Conservation (phyloP, 257 asterid genomes). For the Przewalskia tangutica region DNA sequence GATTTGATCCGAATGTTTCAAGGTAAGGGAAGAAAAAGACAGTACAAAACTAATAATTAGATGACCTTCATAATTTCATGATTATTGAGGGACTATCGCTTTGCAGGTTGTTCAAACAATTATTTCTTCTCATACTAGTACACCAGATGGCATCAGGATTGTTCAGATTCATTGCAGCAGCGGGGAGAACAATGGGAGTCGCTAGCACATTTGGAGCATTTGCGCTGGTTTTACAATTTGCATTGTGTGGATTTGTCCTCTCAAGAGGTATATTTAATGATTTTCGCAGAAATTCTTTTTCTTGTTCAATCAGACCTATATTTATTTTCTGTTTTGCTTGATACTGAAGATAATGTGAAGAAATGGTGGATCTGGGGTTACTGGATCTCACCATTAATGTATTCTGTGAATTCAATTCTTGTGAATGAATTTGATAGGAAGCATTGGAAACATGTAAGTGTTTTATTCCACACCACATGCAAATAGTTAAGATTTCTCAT, state of each 20-base stretch:
- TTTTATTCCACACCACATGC: neutral
- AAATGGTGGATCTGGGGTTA: slow-evolving; percentile 1
- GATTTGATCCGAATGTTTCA: neutral
- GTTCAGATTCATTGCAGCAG: neutral
- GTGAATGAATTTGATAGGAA: neutral
- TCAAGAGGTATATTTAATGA: neutral
- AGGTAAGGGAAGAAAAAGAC: neutral
- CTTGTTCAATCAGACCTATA: neutral
- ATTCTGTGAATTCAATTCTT: neutral
- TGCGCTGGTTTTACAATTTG: neutral
- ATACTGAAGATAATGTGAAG: neutral
- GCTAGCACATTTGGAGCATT: neutral
- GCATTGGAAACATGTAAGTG: neutral
- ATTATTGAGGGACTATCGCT: neutral
- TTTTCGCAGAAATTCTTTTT: neutral
- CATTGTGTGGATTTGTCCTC: neutral
- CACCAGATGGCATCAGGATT: neutral
- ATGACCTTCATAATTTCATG: neutral
- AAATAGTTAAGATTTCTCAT: neutral
- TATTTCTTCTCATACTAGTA: neutral
- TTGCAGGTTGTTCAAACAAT: neutral
- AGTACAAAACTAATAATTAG: neutral
- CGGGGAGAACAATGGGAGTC: neutral
- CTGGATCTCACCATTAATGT: neutral
- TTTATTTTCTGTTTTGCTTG: too few species aligned